Base-by-base conservation (phyloP, 495 filamentous ascomycete species). In the Tuber indicum region DNA sequence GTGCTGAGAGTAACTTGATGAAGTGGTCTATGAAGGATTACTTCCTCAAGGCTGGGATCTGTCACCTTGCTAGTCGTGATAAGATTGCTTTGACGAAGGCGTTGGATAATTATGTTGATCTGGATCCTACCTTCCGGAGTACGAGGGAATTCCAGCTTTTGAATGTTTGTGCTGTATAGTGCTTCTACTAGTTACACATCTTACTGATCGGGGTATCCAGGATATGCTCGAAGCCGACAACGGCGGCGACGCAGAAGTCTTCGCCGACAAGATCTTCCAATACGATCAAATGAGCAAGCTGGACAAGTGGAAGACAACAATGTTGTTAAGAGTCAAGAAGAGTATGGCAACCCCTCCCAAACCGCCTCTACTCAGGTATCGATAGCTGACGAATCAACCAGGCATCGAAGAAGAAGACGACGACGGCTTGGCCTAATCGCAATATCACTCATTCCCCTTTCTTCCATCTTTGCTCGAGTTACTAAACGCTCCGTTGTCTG, bases 261-360 rank as follows among this genome's bases (percentile, higher is more conserved):
- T 96, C 79, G 90, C 90, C 17, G 93, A 96, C 82, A 94, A 93
- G 86, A 86, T 97, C 73, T 95, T 91, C 85, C 89, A 92, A 79
- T 97, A 87, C 82, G 92, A 97, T 85, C 92, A 94, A 86, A 87
- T 97, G 86, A 94, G 91, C 85, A 93, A 93, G 86, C 86, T 97
- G 82, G 93, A 97, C 83, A 94, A 94, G 87, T 98, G 95, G 94
- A 95, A 97, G 91, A 96, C 92, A 75, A 93, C 91, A 52, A 88
- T 97, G 52, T 85, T 97, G 72, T 84, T 97, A 81, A 88, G 90
- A 82, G 87, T 97, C 81, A 97, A 97, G 89, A 90, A 90, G 23
- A 78, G 78, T 77, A 81, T 17, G 76, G 14, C 72, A 19, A 45
- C 58, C 42, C 23, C 36, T 79, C 41, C 26, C 19, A 10, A 36